phyloP scores from a whole-genome alignment of 1,139 yeast species.

The Suhomyces terraborum region DNA sequence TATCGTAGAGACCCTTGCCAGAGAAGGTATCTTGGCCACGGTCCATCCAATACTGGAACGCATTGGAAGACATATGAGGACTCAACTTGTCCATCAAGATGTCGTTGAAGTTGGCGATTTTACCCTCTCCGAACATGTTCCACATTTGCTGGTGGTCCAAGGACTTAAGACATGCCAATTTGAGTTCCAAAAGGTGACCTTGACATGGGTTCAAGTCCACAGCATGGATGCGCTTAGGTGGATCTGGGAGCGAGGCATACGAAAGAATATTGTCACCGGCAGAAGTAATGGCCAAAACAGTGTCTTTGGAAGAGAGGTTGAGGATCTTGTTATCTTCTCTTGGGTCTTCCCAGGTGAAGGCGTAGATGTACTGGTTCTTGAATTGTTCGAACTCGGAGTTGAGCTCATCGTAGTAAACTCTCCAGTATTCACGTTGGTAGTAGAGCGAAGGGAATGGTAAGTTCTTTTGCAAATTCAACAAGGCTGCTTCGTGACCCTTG shows the following conservation, averaged over 20 bases:
- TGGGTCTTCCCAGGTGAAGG: conserved; percentile 92
- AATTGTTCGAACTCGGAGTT: conserved; percentile 70
- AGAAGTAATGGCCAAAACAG: conserved; percentile 79
- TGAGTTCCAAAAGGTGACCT: conserved; percentile 76
- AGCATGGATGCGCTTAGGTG: conserved; percentile 79
- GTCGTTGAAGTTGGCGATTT: conserved; percentile 50
- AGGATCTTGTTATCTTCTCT: conserved; percentile 73
- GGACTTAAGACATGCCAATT: conserved; percentile 64
- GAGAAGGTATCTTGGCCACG: conserved; percentile 62
- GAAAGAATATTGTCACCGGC: conserved; percentile 83
- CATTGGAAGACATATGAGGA: conserved; percentile 74
- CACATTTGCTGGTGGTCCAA: conserved; percentile 64
- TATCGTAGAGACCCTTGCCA: conserved; percentile 69
- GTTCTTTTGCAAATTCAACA: conserved; percentile 59
- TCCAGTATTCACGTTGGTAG: conserved; percentile 74
- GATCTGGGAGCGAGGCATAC: conserved; percentile 68
- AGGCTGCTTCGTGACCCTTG: conserved; percentile 79
- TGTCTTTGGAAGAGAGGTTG: conserved; percentile 61
- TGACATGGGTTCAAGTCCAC: conserved; percentile 85
- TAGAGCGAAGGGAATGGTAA: conserved; percentile 78
- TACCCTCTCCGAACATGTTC: conserved; percentile 78
- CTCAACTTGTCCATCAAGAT: conserved; percentile 56
- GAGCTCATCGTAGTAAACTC: conserved; percentile 76
- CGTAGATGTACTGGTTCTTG: conserved; percentile 76
- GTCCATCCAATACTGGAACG: conserved; percentile 78